These are phyloP conservation scores for Lactarius hengduanensis DNA, from an alignment of 768 basidiomycete genomes.

Conservation along the genomic window DNA sequence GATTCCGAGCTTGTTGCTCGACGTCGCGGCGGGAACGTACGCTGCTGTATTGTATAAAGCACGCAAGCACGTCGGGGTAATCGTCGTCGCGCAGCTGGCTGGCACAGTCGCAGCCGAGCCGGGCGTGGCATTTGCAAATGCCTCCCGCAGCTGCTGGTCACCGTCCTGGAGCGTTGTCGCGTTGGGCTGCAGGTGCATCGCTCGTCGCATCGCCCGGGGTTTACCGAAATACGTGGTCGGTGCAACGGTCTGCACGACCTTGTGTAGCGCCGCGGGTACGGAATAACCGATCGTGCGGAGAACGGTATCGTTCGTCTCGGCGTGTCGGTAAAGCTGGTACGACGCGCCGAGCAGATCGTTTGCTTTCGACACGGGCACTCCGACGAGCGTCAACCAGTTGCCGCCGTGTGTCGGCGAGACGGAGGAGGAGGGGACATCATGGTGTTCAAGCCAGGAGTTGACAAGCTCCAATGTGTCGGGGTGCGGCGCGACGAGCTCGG, in stretches of 20 bases:
- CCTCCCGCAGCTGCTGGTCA: too few relatives aligned
- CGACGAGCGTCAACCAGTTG: constrained; percentile 54
- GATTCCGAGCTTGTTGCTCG: constrained; percentile 33
- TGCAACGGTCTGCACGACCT: constrained; percentile 56
- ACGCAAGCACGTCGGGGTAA: too few relatives aligned
- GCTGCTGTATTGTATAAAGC: constrained; percentile 38
- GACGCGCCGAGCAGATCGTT: constrained; percentile 58
- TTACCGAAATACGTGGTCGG: constrained; percentile 65
- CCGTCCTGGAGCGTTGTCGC: constrained; percentile 25
- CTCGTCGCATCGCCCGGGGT: constrained; percentile 50
- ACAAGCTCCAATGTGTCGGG: constrained; percentile 49
- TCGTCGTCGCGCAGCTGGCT: background rate
- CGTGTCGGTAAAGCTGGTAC: constrained; percentile 57
- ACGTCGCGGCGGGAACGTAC: too few relatives aligned
- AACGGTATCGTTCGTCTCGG: constrained; percentile 46
- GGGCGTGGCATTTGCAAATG: too few relatives aligned
- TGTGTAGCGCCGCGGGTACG: constrained; percentile 51
- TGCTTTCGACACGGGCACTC: constrained; percentile 53
- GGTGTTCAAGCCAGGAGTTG: constrained; percentile 53
- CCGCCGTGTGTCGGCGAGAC: constrained; percentile 46
- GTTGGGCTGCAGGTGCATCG: constrained; percentile 55
- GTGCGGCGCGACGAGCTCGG: constrained; percentile 54
- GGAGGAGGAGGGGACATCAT: constrained; percentile 44
- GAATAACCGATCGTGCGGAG: constrained; percentile 61
- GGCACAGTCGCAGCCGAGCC: constrained; percentile 37